Conservation (phyloP, 129 eudicot genomes). For the Centrapalus pauciflorus region DNA sequence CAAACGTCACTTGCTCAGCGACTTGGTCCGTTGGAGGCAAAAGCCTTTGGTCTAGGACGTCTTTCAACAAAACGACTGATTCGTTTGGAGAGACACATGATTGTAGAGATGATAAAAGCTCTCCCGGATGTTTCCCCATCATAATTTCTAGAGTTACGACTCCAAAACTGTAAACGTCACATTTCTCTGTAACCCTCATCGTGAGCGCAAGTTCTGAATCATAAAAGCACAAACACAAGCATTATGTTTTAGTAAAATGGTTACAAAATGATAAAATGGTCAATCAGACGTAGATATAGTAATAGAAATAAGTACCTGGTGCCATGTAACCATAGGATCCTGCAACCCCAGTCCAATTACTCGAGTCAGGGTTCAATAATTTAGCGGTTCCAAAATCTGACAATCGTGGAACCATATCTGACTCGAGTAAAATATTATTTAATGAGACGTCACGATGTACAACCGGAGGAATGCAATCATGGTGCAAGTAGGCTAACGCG, state of each 20-base stretch:
- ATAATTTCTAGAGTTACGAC: slow-evolving; percentile 67
- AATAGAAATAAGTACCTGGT: slow-evolving; percentile 51
- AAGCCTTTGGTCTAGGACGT: slow-evolving; percentile 64
- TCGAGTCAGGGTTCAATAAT: slow-evolving; percentile 49
- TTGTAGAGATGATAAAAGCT: slow-evolving; percentile 40
- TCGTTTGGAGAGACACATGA: slow-evolving; percentile 8
- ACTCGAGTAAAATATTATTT: slow-evolving; percentile 62
- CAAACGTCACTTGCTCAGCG: slow-evolving; percentile 44
- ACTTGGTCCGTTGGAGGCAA: slow-evolving; percentile 44
- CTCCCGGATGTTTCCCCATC: slow-evolving; percentile 92
- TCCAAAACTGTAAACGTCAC: slow-evolving; percentile 84
- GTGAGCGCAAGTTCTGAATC: slow-evolving; percentile 68
- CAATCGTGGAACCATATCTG: slow-evolving; percentile 64
- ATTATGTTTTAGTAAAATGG: background rate
- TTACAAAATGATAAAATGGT: background rate
- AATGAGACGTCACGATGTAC: slow-evolving; percentile 78
- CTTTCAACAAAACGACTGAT: slow-evolving; percentile 32
- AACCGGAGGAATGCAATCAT: slow-evolving; percentile 72
- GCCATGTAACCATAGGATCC: slow-evolving; percentile 96
- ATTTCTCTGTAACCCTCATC: slow-evolving; percentile 69
- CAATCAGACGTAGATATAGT: no score
- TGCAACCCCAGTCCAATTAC: slow-evolving; percentile 67
- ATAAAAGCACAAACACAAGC: background rate
- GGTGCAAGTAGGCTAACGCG: slow-evolving; percentile 87
- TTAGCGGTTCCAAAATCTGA: slow-evolving; percentile 86